phyloP scores from a whole-genome alignment of 129 eudicot genomes.

The Tagetes patula region DNA sequence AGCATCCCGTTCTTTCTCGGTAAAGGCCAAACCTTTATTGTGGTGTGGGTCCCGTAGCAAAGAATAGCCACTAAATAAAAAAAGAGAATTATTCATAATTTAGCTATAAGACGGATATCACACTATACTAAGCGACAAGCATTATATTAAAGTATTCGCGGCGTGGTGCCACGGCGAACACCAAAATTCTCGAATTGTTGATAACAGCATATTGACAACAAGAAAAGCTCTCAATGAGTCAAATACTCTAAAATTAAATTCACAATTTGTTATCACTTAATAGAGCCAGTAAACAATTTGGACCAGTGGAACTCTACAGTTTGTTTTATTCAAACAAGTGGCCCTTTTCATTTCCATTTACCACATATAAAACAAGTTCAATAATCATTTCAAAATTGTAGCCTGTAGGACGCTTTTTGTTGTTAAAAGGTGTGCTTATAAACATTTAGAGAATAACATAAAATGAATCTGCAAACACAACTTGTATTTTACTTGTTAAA shows the following conservation, averaged over 20 bases:
- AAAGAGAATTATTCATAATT: constrained; percentile 9
- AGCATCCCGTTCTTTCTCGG: constrained; percentile 89
- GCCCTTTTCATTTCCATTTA: constrained; percentile 8
- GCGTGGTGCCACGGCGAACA: background rate
- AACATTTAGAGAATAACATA: background rate
- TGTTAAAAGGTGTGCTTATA: background rate
- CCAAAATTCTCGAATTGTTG: constrained; percentile 6
- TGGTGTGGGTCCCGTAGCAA: constrained; percentile 91
- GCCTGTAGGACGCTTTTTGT: background rate
- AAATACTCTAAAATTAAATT: background rate
- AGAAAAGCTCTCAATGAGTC: constrained; percentile 20
- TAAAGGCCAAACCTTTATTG: constrained; percentile 92
- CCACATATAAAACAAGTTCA: background rate
- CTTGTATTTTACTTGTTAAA: background rate
- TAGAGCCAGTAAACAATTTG: constrained; percentile 16
- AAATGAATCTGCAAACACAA: background rate
- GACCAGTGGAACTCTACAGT: constrained; percentile 13
- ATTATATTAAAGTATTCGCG: constrained; percentile 14
- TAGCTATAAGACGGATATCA: constrained; percentile 13
- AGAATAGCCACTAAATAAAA: constrained; percentile 70
- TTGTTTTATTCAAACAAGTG: constrained; percentile 19
- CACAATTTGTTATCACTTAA: constrained; percentile 3
- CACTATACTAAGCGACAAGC: background rate
- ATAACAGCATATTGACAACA: constrained; percentile 15
- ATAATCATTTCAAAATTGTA: constrained; percentile 1